These are phyloP conservation scores for Datura wrightii DNA, from an alignment of 257 asterid genomes.

Conservation along the genomic window DNA sequence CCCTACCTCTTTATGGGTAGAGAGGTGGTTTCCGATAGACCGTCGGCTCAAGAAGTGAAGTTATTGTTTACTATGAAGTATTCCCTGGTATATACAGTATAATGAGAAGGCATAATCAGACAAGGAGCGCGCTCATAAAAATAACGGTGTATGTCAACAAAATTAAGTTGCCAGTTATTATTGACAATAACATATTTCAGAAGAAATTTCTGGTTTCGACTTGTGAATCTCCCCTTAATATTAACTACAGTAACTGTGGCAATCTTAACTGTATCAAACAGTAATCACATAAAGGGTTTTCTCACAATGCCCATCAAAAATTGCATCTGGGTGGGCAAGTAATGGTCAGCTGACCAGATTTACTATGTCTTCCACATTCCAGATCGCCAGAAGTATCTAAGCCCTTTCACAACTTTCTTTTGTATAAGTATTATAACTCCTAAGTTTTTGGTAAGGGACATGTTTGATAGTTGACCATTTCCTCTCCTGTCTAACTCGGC, in stretches of 20 bases:
- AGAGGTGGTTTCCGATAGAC: too few species aligned
- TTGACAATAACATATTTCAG: background rate
- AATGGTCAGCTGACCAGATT: background rate
- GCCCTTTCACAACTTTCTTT: background rate
- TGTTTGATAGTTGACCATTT: background rate
- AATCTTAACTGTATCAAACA: background rate
- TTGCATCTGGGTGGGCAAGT: background rate
- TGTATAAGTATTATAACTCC: background rate
- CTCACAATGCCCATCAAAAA: background rate
- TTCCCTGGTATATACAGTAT: background rate
- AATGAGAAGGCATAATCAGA: background rate
- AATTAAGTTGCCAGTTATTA: background rate
- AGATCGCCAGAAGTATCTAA: background rate
- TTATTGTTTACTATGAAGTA: background rate
- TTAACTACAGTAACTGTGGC: background rate
- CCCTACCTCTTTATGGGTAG: too few species aligned
- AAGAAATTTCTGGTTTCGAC: slow-evolving; percentile 22
- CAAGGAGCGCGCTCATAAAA: background rate
- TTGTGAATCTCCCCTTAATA: background rate
- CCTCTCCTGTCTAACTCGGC: background rate
- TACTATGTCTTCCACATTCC: background rate
- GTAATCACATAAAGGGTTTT: background rate
- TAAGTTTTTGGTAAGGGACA: background rate
- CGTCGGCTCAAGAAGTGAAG: too few species aligned
- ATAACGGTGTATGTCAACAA: background rate